Conservation (phyloP, 2,329 filamentous ascomycete species). For the Xylaria sp. region DNA sequence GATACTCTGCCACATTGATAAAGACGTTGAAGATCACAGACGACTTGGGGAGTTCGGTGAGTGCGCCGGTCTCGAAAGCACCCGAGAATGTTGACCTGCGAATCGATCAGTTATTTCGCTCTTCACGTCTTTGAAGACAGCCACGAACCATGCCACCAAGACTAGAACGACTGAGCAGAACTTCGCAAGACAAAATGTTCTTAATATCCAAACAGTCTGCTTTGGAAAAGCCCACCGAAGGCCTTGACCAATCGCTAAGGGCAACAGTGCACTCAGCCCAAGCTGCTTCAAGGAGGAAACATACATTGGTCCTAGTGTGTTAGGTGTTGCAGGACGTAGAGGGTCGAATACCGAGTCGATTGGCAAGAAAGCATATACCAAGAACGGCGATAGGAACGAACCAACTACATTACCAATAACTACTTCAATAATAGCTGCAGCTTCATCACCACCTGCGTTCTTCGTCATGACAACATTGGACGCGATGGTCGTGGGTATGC, state of each 20-base stretch:
- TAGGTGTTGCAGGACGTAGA: slow-evolving; percentile 64
- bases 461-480: slow-evolving; percentile 81
- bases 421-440: slow-evolving; percentile 73
- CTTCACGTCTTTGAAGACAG: neutral
- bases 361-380: slow-evolving; percentile 71
- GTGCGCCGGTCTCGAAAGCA: slow-evolving; percentile 71
- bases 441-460: slow-evolving; percentile 74
- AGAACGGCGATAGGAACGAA: slow-evolving; percentile 72
- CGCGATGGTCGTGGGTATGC: slow-evolving; percentile 77
- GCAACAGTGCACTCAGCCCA: slow-evolving; percentile 73
- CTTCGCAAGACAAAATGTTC: slow-evolving; percentile 64
- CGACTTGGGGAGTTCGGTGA: slow-evolving; percentile 66
- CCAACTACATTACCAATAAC: slow-evolving; percentile 76
- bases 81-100: slow-evolving; percentile 74
- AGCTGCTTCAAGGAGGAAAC: slow-evolving; percentile 74
- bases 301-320: slow-evolving; percentile 71
- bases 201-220: slow-evolving; percentile 63
- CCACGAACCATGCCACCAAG: slow-evolving; percentile 60
- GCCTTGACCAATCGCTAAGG: slow-evolving; percentile 70
- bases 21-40: slow-evolving; percentile 75
- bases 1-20: slow-evolving; percentile 72
- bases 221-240: slow-evolving; percentile 63
- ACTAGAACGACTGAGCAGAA: slow-evolving; percentile 61
- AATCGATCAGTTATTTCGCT: slow-evolving; percentile 52
- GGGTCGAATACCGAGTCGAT: slow-evolving; percentile 63